Evolutionary conservation across 129 eudicot genomes (phyloP).

Genomic region (Flaveria trinervia): DNA sequence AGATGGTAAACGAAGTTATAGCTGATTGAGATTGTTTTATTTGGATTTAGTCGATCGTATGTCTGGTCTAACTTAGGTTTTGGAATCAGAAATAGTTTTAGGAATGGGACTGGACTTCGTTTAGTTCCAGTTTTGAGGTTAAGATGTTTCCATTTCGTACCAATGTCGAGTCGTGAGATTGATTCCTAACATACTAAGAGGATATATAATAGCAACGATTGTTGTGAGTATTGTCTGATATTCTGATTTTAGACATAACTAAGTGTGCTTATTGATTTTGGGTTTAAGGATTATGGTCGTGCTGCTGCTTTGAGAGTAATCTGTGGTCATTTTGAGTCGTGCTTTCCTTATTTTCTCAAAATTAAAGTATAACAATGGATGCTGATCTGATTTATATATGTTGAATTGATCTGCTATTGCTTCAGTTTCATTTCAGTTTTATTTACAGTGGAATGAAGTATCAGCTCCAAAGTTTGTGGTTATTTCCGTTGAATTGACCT

Average conservation of each 20-base stretch:
- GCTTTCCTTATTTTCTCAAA: neutral
- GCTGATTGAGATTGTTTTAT: neutral
- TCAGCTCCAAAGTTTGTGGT: constrained; percentile 14
- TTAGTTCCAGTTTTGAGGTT: constrained; percentile 17
- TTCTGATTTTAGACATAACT: constrained; percentile 17
- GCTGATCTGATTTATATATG: constrained; percentile 6
- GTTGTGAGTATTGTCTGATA: constrained; percentile 14
- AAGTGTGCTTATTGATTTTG: neutral
- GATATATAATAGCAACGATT: neutral
- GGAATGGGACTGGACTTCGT: neutral
- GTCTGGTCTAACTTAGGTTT: constrained; percentile 19
- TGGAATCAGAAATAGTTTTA: neutral
- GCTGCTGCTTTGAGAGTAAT: constrained; percentile 2
- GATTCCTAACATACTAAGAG: neutral
- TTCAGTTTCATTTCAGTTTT: neutral
- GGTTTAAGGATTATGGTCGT: neutral
- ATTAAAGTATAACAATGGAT: neutral
- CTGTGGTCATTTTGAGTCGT: neutral
- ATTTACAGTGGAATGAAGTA: neutral
- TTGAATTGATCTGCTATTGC: constrained; percentile 1
- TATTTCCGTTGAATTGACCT: constrained; percentile 5
- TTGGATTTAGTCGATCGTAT: neutral
- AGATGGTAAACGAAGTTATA: constrained; percentile 14
- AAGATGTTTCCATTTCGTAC: neutral
- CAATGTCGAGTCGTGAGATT: neutral